Percentiles rank a stretch among this genome's conserved stretches.
Evolutionary conservation across 192 early-diverging fungal genomes (phyloP).

Genomic region (Backusella sp.): DNA sequence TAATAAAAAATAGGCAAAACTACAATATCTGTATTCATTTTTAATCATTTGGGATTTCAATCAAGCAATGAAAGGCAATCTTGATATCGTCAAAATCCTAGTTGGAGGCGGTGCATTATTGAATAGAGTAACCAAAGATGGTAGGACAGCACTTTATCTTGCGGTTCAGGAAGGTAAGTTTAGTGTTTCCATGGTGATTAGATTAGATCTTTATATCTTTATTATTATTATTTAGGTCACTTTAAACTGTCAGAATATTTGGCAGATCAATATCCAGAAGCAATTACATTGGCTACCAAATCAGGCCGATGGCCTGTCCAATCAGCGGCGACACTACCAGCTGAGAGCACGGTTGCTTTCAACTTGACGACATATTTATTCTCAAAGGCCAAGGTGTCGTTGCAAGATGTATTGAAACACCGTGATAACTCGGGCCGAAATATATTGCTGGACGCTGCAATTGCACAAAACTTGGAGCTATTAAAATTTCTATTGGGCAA

Average conservation of each 20-base stretch:
- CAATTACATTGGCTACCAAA: conserved; percentile 24
- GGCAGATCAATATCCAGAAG: conserved; percentile 20
- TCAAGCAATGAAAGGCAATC: conserved; percentile 37
- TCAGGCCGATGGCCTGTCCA: conserved; percentile 42
- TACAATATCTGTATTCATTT: neutral
- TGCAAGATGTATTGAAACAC: conserved; percentile 17
- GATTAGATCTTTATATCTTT: neutral
- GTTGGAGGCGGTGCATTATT: conserved; percentile 25
- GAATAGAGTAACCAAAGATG: conserved; percentile 35
- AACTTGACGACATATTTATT: conserved; percentile 25
- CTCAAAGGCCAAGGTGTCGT: neutral
- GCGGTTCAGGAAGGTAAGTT: conserved; percentile 40
- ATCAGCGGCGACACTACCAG: conserved; percentile 27
- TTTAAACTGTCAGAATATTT: conserved; percentile 27
- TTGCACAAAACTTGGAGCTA: conserved; percentile 26
- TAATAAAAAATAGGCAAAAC: conserved; percentile 1
- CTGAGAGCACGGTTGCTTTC: neutral
- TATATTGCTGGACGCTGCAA: conserved; percentile 35
- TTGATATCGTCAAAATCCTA: conserved; percentile 30
- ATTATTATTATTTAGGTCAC: too few relatives aligned
- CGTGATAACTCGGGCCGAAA: conserved; percentile 36
- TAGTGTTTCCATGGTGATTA: neutral
- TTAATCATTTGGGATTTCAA: neutral
- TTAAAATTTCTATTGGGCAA: conserved; percentile 26
- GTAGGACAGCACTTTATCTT: conserved; percentile 43